Conservation (phyloP, 371 early-diverging fungal species). For the Mortierella polycephala region DNA sequence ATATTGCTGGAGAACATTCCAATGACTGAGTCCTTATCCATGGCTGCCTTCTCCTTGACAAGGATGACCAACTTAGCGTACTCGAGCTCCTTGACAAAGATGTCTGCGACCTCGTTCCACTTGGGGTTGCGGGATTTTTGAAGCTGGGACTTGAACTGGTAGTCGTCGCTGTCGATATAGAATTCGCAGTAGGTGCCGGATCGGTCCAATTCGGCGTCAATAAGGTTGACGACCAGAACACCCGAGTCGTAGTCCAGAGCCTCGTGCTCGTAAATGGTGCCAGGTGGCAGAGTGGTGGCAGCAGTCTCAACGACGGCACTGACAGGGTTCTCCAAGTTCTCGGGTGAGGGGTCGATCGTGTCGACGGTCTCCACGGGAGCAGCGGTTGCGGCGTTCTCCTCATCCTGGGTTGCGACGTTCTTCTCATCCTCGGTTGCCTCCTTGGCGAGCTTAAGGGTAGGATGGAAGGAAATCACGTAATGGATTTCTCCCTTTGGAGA, state of each 20-base stretch:
- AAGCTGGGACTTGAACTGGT: constrained; percentile 45
- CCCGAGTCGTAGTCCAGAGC: constrained; percentile 50
- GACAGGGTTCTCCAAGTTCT: constrained; percentile 40
- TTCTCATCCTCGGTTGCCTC: constrained; percentile 32
- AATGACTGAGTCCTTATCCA: constrained; percentile 38
- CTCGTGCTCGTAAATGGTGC: constrained; percentile 22
- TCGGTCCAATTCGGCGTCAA: constrained; percentile 39
- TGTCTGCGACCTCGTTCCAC: constrained; percentile 58
- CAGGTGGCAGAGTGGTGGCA: constrained; percentile 7
- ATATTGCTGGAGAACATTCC: constrained; percentile 30
- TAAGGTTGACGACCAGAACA: constrained; percentile 40
- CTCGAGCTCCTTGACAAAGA: constrained; percentile 71
- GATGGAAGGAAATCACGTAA: constrained; percentile 75
- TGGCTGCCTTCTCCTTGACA: constrained; percentile 51
- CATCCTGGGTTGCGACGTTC: constrained; percentile 57
- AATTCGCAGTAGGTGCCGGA: constrained; percentile 51
- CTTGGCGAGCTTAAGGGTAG: constrained; percentile 66
- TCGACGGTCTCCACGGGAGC: constrained; percentile 26
- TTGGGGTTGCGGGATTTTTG: constrained; percentile 48
- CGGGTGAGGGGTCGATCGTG: constrained; percentile 35
- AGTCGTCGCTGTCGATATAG: constrained; percentile 49
- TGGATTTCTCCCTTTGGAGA: constrained; percentile 68
- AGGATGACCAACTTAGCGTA: constrained; percentile 66
- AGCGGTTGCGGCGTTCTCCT: constrained; percentile 33
- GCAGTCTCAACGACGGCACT: constrained; percentile 15